Percentiles rank a stretch among this genome's conserved stretches.
These are phyloP conservation scores for Erysimum pusillum DNA, from an alignment of 441 rosid genomes.

Conservation along the genomic window DNA sequence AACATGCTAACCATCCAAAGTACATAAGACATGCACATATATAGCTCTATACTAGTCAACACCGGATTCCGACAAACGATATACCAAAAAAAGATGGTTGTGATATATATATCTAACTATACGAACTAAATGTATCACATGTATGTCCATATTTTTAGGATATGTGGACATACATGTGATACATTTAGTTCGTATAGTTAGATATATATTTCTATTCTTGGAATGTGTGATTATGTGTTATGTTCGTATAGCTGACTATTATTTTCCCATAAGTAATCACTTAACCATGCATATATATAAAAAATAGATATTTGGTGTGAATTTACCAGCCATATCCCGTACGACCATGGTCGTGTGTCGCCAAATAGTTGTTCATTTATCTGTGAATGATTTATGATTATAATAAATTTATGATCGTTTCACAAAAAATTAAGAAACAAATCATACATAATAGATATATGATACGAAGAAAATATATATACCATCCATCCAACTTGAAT, in stretches of 20 bases:
- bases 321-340: not conserved
- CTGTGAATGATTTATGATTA: not conserved
- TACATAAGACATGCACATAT: not conserved
- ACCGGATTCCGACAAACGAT: too few relatives aligned
- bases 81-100: too few relatives aligned
- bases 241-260: too few relatives aligned
- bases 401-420: too few relatives aligned
- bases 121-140: too few relatives aligned
- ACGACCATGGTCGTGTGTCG: not conserved
- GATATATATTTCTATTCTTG: too few relatives aligned
- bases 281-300: not conserved
- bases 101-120: too few relatives aligned
- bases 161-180: too few relatives aligned
- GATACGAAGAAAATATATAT: not conserved
- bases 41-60: not conserved
- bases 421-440: not conserved
- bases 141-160: too few relatives aligned
- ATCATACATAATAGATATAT: not conserved
- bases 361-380: not conserved
- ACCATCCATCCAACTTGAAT: conserved; percentile 8
- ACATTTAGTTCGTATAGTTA: too few relatives aligned
- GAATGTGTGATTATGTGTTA: too few relatives aligned
- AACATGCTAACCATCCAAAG: not conserved
- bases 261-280: not conserved
- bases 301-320: not conserved